Percentiles rank a stretch among this genome's conserved stretches.
Conservation (phyloP, 305 asterid species). For the Lippia alba region DNA sequence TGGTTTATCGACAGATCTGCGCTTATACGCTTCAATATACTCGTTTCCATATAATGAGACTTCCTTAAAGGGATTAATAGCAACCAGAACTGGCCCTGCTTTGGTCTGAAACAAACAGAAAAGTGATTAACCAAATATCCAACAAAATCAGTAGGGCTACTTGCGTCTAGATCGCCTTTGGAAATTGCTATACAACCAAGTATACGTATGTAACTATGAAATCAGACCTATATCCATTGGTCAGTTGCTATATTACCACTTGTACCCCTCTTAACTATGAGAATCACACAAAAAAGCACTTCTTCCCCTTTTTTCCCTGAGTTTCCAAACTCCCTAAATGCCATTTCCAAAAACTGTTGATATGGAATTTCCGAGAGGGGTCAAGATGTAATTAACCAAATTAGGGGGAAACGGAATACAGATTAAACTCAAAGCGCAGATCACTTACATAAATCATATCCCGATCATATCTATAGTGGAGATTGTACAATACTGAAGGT, state of each 20-base stretch:
- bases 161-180: too few species aligned
- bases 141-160: background rate
- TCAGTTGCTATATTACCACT: too few species aligned
- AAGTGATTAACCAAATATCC: conserved; percentile 37
- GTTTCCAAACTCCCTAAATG: too few species aligned
- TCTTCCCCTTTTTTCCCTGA: too few species aligned
- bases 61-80: conserved; percentile 92
- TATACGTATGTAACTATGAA: too few species aligned
- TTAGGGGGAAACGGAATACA: background rate
- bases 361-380: too few species aligned
- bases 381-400: too few species aligned
- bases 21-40: conserved; percentile 82
- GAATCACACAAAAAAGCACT: too few species aligned
- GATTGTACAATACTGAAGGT: conserved; percentile 94
- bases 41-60: conserved; percentile 78
- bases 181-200: too few species aligned
- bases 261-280: too few species aligned
- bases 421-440: conserved; percentile 28
- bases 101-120: conserved; percentile 68
- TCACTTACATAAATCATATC: conserved; percentile 86
- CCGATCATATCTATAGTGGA: conserved; percentile 82
- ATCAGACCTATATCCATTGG: too few species aligned
- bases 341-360: too few species aligned
- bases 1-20: conserved; percentile 73
- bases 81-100: conserved; percentile 98